These are phyloP conservation scores for Rhododendron ovatum DNA, from an alignment of 148 eudicot genomes.

Conservation along the genomic window DNA sequence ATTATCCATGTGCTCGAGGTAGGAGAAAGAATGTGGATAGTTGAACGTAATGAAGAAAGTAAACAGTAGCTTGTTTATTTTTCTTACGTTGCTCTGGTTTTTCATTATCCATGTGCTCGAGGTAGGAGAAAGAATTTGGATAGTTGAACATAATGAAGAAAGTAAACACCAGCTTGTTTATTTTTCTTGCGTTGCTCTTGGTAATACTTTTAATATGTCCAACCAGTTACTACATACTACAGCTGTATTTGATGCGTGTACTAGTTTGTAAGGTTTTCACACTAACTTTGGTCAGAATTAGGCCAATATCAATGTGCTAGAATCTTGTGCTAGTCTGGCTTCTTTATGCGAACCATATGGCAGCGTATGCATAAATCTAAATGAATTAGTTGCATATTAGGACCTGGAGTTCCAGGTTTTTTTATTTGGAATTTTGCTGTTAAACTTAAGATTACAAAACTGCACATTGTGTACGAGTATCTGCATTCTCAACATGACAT, in stretches of 20 bases:
- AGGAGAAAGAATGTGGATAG: neutral
- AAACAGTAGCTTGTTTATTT: neutral
- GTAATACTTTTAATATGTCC: neutral
- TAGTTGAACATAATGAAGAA: neutral
- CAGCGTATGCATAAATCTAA: neutral
- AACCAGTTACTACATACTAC: neutral
- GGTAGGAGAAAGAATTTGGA: neutral
- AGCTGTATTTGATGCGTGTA: neutral
- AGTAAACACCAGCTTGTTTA: neutral
- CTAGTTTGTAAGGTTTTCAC: neutral
- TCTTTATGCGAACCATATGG: neutral
- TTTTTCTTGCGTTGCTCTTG: neutral
- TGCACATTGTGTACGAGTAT: neutral
- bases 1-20: neutral
- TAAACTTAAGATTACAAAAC: neutral
- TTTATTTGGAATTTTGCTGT: neutral
- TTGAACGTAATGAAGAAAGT: neutral
- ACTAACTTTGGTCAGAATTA: neutral
- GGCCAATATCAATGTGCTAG: neutral
- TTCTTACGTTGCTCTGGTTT: neutral
- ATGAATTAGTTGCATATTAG: neutral
- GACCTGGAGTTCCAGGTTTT: neutral
- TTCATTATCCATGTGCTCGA: neutral
- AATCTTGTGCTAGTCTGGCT: neutral
- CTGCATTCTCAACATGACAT: neutral